Base-by-base conservation (phyloP, 2,329 filamentous ascomycete genomes). In the Ophiostoma quercus region DNA sequence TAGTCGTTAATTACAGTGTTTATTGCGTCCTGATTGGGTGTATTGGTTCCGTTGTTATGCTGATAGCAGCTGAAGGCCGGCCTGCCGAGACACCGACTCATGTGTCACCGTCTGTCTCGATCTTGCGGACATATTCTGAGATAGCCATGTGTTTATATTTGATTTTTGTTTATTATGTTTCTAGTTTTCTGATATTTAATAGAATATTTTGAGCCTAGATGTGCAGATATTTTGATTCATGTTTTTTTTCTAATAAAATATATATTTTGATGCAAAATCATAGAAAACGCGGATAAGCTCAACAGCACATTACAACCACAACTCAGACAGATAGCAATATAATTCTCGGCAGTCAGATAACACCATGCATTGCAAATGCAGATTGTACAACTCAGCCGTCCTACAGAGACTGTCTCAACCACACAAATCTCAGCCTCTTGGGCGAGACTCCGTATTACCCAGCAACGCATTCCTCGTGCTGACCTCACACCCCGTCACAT, bases 401-500 rank as follows among this genome's bases (percentile, higher is more conserved):
- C n/a, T 25, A 29, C 47, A 11, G 14, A 29, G 25, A 29, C 34
- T 57, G 51, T 57, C n/a, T 47, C 19, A n/a, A 47, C 43, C 51
- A 57, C 11, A 14, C 47, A 29, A 57, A 57, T 25, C 6, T 57
- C 51, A 57, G 51, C 51, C n/a, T 57, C 22, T 22, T 25, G n/a
- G 51, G 57, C 9, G 62, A 65, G 51, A 57, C 51, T 32, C 16
- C 8, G 32, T 39, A 39, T 7, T 14, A 29, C 63, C 63, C n/a
- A 66, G 63, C 63, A 41, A 41, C 63, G 19, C 63, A 66, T 66
- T 66, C 63, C 37, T 66, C 34, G n/a, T 32, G 51, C 22, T 57
- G 51, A 25, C 22, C 51, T 57, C 22, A 11, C 29, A 19, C 57
- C 57, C 22, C 57, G 54, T 12, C 51, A 57, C 22, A 57, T 25